These are phyloP conservation scores for Ceratobasidium sp. DNA, from an alignment of 1,284 basidiomycete genomes.

Conservation along the genomic window DNA sequence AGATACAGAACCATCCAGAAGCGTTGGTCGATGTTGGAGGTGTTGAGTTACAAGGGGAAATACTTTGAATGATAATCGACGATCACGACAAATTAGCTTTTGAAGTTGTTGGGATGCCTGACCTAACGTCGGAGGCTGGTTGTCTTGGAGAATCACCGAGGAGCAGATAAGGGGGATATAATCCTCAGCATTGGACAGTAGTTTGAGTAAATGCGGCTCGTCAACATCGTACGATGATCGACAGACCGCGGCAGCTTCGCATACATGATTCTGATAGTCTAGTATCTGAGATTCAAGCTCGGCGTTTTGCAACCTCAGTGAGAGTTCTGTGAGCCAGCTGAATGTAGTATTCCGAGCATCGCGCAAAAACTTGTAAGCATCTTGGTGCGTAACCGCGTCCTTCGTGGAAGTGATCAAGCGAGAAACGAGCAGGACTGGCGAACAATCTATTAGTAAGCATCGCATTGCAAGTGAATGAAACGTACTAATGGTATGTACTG, in stretches of 20 bases:
- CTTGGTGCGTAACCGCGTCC: neutral
- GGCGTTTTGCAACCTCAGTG: constrained; percentile 44
- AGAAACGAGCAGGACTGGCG: constrained; percentile 44
- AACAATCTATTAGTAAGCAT: constrained; percentile 39
- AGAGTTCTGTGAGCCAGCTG: constrained; percentile 19
- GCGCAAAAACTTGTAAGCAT: constrained; percentile 2
- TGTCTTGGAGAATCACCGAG: constrained; percentile 50
- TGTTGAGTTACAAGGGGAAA: constrained; percentile 43
- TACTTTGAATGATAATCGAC: constrained; percentile 47
- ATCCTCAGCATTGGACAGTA: constrained; percentile 43
- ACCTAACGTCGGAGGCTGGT: constrained; percentile 42
- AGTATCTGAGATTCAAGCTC: constrained; percentile 38
- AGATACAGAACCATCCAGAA: constrained; percentile 51
- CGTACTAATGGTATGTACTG: constrained; percentile 9
- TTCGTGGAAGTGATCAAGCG: constrained; percentile 21
- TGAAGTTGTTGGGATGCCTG: neutral
- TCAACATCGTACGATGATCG: constrained; percentile 54
- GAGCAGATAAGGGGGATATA: constrained; percentile 51
- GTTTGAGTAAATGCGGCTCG: neutral
- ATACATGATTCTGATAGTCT: constrained; percentile 47
- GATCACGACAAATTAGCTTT: constrained; percentile 43
- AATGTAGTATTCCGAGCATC: constrained; percentile 4
- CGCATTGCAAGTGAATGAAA: neutral
- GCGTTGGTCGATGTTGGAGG: constrained; percentile 23
- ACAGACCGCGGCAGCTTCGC: constrained; percentile 53